These are phyloP conservation scores for Primulina eburnea DNA, from an alignment of 257 asterid species.

Conservation along the genomic window DNA sequence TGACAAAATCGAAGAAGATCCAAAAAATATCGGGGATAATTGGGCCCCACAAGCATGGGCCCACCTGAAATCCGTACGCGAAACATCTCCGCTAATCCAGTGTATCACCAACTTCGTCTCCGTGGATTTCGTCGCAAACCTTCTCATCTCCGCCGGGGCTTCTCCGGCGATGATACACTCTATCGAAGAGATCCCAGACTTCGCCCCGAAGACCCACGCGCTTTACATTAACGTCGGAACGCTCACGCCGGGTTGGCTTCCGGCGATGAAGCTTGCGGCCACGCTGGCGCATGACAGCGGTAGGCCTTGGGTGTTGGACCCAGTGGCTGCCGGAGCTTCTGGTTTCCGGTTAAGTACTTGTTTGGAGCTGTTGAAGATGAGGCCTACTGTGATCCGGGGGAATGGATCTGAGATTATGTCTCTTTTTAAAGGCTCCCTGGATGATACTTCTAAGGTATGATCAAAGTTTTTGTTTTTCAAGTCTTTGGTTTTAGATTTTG, in stretches of 20 bases:
- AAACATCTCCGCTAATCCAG: slow-evolving; percentile 63
- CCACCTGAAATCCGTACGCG: slow-evolving; percentile 43
- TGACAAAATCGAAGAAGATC: slow-evolving; percentile 18
- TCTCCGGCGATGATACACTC: slow-evolving; percentile 97
- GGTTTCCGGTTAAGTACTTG: slow-evolving; percentile 73
- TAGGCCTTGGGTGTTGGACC: slow-evolving; percentile 97
- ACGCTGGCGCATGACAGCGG: slow-evolving; percentile 44
- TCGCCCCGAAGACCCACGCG: slow-evolving; percentile 65
- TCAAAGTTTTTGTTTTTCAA: too few relatives aligned
- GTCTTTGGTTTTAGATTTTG: not conserved
- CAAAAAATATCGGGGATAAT: not conserved
- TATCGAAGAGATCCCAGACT: slow-evolving; percentile 65
- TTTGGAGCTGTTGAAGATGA: slow-evolving; percentile 56
- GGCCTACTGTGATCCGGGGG: slow-evolving; percentile 83
- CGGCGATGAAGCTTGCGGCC: slow-evolving; percentile 76
- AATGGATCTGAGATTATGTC: slow-evolving; percentile 90
- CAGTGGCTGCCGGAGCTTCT: slow-evolving; percentile 86
- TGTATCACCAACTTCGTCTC: slow-evolving; percentile 92
- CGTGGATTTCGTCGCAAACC: slow-evolving; percentile 87
- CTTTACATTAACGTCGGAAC: slow-evolving; percentile 87
- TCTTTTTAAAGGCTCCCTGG: slow-evolving; percentile 57
- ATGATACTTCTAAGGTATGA: slow-evolving; percentile 55
- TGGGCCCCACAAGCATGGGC: slow-evolving; percentile 60
- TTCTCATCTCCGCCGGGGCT: slow-evolving; percentile 81
- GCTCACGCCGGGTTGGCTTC: slow-evolving; percentile 71